Evolutionary conservation across 2,329 filamentous ascomycete genomes (phyloP), one percentile per base, ranked within the genome.

Genomic region (Colletotrichum sansevieriae): DNA sequence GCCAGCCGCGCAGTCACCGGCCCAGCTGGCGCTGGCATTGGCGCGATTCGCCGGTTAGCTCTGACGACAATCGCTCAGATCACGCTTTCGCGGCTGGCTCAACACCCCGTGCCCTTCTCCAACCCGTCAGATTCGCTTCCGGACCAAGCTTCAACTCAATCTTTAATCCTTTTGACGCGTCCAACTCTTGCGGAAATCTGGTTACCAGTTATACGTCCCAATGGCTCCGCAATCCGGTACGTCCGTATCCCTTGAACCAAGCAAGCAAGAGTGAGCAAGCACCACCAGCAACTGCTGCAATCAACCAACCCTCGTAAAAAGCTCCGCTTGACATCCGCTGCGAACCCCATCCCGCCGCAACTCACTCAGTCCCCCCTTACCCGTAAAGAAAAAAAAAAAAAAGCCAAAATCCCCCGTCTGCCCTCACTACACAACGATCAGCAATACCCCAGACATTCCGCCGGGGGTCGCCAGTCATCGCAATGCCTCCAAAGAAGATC

Each of bases 401-500:
- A 47, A 58, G 37, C 12, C 35, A 68, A 68, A 55, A 20, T 66
- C 33, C 25, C 29, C 20, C 18, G n/a, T 35, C n/a, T 49, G n/a
- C 49, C 37, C 44, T 29, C 41, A 29, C 39, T 13, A 39, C 57
- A 46, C 29, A 29, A 54, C 49, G 10, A 44, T n/a, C 20, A 43
- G 41, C 25, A 35, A 1, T 13, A 22, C 60, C n/a, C 51, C 39
- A 22, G 54, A 62, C 44, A 29, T 47, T 43, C 56, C 25, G 25
- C 56, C 22, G 39, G 41, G 35, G 35, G 15, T 11, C 41, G 39
- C 39, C 25, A 43, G 8, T 33, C 13, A 37, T 12, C 71, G 70
- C 56, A 66, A 80, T 79, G 78, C 74, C 78, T 63, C 70, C 78
- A 74, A 80, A 83, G 73, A 79, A 77, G 71, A 73, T 74, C 61